phyloP scores from a whole-genome alignment of 176 grass and related monocot species.

The Puccinellia tenuiflora region DNA sequence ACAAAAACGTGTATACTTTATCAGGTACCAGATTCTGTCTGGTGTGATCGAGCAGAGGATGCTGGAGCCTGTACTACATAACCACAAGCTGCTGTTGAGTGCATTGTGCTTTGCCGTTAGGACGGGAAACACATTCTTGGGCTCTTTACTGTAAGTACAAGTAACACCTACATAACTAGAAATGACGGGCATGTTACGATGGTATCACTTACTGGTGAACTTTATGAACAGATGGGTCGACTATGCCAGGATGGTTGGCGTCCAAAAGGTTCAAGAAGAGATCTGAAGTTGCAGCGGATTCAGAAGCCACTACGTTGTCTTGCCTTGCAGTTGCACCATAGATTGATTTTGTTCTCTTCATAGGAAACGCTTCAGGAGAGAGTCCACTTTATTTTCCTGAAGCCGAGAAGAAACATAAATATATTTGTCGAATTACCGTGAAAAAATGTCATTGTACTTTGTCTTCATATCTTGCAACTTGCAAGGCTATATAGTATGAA shows the following conservation, averaged over 20 bases:
- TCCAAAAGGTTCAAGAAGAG: conserved; percentile 60
- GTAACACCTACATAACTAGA: neutral
- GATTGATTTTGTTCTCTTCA: too few relatives aligned
- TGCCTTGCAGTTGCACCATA: too few relatives aligned
- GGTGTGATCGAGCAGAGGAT: conserved; percentile 86
- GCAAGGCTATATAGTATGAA: too few relatives aligned
- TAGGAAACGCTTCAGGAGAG: too few relatives aligned
- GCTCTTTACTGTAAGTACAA: conserved; percentile 88
- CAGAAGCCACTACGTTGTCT: too few relatives aligned
- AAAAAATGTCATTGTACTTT: too few relatives aligned
- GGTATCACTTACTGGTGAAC: neutral
- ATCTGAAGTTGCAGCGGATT: neutral
- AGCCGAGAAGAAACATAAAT: too few relatives aligned
- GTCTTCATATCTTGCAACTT: too few relatives aligned
- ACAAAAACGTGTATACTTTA: neutral
- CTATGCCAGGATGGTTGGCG: conserved; percentile 66
- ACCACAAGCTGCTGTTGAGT: conserved; percentile 59
- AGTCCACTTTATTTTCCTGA: too few relatives aligned
- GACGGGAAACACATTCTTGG: conserved; percentile 82
- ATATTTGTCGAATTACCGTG: too few relatives aligned
- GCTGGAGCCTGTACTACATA: conserved; percentile 68
- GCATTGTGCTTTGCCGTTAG: conserved; percentile 63
- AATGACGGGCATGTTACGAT: neutral
- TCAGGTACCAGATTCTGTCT: conserved; percentile 74
- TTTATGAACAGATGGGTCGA: conserved; percentile 71